A percentile compares a stretch with the other conserved stretches of the same genome.
Evolutionary conservation across 495 filamentous ascomycete genomes (phyloP).

Genomic region (Evernia prunastri): DNA sequence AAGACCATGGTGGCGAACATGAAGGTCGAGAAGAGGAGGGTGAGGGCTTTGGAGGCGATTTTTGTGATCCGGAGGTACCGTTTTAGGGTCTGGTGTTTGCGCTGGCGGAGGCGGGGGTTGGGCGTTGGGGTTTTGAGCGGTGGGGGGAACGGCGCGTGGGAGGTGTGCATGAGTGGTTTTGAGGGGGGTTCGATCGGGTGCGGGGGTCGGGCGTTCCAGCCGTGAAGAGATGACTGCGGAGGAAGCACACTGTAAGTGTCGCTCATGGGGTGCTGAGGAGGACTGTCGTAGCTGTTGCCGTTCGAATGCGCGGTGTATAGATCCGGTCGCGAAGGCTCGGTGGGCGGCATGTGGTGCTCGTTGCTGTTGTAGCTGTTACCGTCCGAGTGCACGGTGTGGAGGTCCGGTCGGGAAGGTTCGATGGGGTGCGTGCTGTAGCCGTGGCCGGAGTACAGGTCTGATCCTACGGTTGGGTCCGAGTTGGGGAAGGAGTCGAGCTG

Average conservation of each 20-base stretch:
- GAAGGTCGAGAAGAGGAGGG: constrained; percentile 11
- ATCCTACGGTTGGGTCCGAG: background rate
- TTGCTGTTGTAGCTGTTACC: background rate
- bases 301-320: background rate
- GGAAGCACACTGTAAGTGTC: background rate
- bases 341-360: background rate
- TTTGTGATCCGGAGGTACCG: constrained; percentile 15
- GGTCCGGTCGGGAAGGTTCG: background rate
- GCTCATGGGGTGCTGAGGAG: background rate
- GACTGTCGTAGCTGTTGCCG: background rate
- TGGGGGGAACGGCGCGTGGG: background rate
- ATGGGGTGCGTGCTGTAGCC: background rate
- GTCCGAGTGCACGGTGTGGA: background rate
- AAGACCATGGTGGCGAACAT: constrained; percentile 21
- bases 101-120: constrained; percentile 2
- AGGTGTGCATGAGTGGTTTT: constrained; percentile 2
- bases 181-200: background rate
- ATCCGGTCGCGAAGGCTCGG: background rate
- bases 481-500: constrained; percentile 5
- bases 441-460: constrained; percentile 1
- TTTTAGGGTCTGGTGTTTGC: constrained; percentile 14
- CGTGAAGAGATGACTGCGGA: background rate
- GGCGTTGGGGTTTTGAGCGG: background rate
- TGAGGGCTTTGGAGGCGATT: constrained; percentile 7
- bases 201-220: background rate